Base-by-base conservation (phyloP, 768 basidiomycete genomes). In the Clavaria fumosa region DNA sequence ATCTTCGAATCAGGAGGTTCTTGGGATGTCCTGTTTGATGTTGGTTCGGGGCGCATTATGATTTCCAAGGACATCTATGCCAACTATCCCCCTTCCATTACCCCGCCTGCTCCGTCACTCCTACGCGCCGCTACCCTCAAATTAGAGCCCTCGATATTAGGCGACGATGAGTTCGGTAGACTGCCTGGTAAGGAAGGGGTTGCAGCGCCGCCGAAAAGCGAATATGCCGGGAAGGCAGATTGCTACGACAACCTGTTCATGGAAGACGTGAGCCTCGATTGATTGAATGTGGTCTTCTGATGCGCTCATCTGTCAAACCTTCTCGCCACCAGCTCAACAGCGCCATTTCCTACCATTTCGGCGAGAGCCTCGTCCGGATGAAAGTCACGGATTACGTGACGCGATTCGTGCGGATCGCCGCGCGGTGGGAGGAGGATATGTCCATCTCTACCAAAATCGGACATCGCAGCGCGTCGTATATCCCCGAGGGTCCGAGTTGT, bases 1-100 rank as follows among this genome's bases (percentile, higher is more conserved):
- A 89, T 96, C 32, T 96, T 96, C 57, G 88, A 93, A 50, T 65
- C 79, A 1, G 71, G 80, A 0, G 74, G 78, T 0, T 68, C 72
- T 9, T 99, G 95, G 95, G 95, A 99, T 55, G 62, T 99, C 5
- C 63, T 96, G 27, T 83, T 93, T 54, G 89, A 97, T 52, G 76
- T 96, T 43, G 80, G 85, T 34, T 73, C 76, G 0, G 86, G 86
- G 7, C 76, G 73, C 24, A 84, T 99, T 41, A 77, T 77, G 2
- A 78, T 97, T 10, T 77, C 84, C 26, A 91, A 78, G 53, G 84
- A 96, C 45, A 82, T 97, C 28, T 69, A 72, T 44, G 47, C 53
- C 6, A 70, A 63, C 9, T 71, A 66, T 49, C 74, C 78, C 11
- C 56, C 65, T 2, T 53, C 51, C 4, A 54, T 54, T 35, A 66